These are phyloP conservation scores for Xylaria palmicola DNA, from an alignment of 495 filamentous ascomycete species.

Conservation along the genomic window DNA sequence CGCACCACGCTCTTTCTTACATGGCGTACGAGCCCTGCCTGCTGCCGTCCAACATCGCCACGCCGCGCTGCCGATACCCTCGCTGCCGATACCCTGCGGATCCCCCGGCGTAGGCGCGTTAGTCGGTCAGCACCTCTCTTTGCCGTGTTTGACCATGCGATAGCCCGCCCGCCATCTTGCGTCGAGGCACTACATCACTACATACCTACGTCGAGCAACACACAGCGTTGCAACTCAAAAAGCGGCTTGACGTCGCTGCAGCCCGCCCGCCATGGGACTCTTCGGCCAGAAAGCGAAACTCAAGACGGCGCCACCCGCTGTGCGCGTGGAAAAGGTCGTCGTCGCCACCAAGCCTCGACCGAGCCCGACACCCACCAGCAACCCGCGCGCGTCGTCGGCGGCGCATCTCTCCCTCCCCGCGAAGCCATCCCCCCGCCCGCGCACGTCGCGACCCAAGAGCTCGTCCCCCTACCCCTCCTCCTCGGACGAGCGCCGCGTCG, in stretches of 20 bases:
- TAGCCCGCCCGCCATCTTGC: neutral
- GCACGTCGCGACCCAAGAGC: slow-evolving; percentile 30
- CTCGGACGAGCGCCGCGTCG: slow-evolving; percentile 31
- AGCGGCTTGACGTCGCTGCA: no score
- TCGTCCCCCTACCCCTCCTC: slow-evolving; percentile 36
- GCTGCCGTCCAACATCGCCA: neutral
- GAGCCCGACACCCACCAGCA: slow-evolving; percentile 10
- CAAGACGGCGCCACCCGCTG: slow-evolving; percentile 31
- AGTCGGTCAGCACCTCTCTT: no score
- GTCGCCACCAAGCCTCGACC: slow-evolving; percentile 25
- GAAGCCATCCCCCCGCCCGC: slow-evolving; percentile 25
- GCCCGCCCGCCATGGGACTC: slow-evolving; percentile 26
- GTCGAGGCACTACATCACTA: neutral
- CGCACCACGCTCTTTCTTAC: slow-evolving; percentile 9
- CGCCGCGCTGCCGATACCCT: neutral
- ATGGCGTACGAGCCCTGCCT: neutral
- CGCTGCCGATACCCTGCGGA: no score
- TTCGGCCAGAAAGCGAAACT: slow-evolving; percentile 31
- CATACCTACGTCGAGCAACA: no score
- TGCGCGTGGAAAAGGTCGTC: slow-evolving; percentile 37
- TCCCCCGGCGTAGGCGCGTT: no score
- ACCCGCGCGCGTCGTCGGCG: slow-evolving; percentile 18
- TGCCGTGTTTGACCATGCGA: neutral
- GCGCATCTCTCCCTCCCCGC: slow-evolving; percentile 22
- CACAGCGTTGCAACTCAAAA: no score